Base-by-base conservation (phyloP, 2,329 filamentous ascomycete species). In the Ophiocordyceps camponoti-floridani region DNA sequence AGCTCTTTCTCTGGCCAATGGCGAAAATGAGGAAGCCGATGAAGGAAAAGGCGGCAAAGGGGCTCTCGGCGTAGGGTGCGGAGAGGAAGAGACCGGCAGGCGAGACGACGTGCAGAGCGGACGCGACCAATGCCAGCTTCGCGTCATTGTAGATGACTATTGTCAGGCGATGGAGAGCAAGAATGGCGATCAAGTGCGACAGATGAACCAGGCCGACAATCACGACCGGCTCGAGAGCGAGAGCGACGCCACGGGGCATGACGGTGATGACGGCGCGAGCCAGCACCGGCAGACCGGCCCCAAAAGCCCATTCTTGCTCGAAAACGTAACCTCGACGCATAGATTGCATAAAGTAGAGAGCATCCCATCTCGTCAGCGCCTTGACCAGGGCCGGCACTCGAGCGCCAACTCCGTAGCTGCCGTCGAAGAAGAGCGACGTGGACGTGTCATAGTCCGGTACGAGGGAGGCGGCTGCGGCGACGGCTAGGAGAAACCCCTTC, bases 31-130 rank as follows among this genome's bases (percentile, higher is more conserved):
- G 69, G 54, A 78, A 79, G 1, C 86, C 91, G 0, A 70, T 52
- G 53, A 95, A 84, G 38, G 82, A 83, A 31, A 94, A 66, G 19
- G 84, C 67, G 0, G 89, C 79, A 60, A 87, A 95, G 0, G 80
- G 60, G 49, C 82, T 77, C 64, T 98, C 91, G 10, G 77, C 73
- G 59, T 91, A 94, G 0, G 89, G 86, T 0, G 88, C 82, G 0
- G 82, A 88, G 16, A 98, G 73, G 57, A 98, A 96, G 2, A 95
- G 63, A 1, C 89, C 89, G 0, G 84, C 91, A 0, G 91, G 89
- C 0, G 84, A 91, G 43, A 96, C 56, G 45, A 94, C 72, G 59
- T 96, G 86, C 43, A 96, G 66, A 14, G 73, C 64, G 3, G 85
- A 77, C 9, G 85, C 72, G 19, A 82, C 57, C 48, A 89, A 78